Conservation (phyloP, 257 asterid genomes). For the Solanum boliviense region DNA sequence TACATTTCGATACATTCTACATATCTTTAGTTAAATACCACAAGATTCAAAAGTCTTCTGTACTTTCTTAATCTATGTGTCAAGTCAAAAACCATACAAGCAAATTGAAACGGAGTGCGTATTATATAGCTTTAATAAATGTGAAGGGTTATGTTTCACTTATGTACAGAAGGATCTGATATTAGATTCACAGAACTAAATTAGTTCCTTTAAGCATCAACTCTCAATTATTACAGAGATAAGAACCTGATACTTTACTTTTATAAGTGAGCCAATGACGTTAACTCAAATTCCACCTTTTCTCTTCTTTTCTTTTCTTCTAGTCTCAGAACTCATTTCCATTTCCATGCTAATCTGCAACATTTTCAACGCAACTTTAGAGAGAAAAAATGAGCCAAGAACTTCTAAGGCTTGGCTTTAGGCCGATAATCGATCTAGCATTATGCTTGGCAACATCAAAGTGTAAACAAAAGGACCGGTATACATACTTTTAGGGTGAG, state of each 20-base stretch:
- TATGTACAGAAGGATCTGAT: conserved; percentile 7
- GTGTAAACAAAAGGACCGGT: neutral
- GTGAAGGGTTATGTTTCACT: neutral
- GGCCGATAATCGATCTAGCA: neutral
- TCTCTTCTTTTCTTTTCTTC: neutral
- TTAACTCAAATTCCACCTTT: conserved; percentile 6
- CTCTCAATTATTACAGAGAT: conserved; percentile 25
- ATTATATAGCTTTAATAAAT: neutral
- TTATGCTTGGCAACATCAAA: neutral
- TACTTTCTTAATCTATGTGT: neutral
- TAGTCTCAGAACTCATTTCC: neutral
- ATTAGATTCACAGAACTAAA: conserved; percentile 17
- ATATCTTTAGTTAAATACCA: neutral
- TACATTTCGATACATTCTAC: neutral
- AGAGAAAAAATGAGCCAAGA: neutral
- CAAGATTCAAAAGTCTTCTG: neutral
- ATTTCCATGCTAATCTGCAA: neutral
- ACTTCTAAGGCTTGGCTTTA: neutral
- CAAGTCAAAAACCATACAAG: neutral
- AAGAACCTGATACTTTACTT: conserved; percentile 45
- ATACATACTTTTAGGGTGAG: neutral
- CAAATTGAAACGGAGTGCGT: neutral
- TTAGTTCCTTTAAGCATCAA: conserved; percentile 22
- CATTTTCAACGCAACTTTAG: neutral
- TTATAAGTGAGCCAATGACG: conserved; percentile 7